Evolutionary conservation across 306 rosid species (phyloP).

Genomic region (Cucurbita ficifolia): DNA sequence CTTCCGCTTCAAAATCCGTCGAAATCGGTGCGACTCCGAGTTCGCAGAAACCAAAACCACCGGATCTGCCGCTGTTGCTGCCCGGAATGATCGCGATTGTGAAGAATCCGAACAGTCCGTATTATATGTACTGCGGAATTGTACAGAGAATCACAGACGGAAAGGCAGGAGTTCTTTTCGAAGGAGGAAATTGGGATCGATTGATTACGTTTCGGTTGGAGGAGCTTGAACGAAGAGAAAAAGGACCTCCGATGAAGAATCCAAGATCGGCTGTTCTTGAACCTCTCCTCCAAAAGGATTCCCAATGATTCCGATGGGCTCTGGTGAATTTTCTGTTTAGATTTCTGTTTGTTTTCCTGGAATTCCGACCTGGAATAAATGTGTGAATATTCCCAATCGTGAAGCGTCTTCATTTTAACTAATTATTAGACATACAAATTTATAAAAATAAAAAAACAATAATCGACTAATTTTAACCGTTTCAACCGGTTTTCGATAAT

Average conservation of each 20-base stretch:
- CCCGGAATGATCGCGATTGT: slow-evolving; percentile 55
- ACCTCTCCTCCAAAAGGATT: slow-evolving; percentile 39
- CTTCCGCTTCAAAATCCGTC: slow-evolving; percentile 12
- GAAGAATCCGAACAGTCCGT: slow-evolving; percentile 47
- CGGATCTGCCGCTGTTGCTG: slow-evolving; percentile 41
- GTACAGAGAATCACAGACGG: slow-evolving; percentile 68
- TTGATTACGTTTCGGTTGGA: slow-evolving; percentile 66
- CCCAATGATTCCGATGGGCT: slow-evolving; percentile 7
- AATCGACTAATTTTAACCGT: too few species aligned
- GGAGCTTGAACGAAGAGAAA: slow-evolving; percentile 77
- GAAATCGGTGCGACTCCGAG: not conserved
- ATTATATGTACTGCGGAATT: slow-evolving; percentile 62
- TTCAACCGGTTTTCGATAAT: too few species aligned
- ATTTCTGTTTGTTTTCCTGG: not conserved
- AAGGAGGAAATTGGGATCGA: slow-evolving; percentile 64
- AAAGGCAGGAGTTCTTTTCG: slow-evolving; percentile 59
- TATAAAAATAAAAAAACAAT: too few species aligned
- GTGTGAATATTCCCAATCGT: not conserved
- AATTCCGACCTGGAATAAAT: not conserved
- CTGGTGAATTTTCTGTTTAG: not conserved
- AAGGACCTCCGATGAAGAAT: slow-evolving; percentile 87
- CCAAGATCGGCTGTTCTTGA: slow-evolving; percentile 65
- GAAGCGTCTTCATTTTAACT: not conserved
- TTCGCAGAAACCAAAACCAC: slow-evolving; percentile 44
- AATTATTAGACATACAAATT: too few species aligned